Evolutionary conservation across 768 basidiomycete species (phyloP).

Genomic region (Boletus rubescentipes): DNA sequence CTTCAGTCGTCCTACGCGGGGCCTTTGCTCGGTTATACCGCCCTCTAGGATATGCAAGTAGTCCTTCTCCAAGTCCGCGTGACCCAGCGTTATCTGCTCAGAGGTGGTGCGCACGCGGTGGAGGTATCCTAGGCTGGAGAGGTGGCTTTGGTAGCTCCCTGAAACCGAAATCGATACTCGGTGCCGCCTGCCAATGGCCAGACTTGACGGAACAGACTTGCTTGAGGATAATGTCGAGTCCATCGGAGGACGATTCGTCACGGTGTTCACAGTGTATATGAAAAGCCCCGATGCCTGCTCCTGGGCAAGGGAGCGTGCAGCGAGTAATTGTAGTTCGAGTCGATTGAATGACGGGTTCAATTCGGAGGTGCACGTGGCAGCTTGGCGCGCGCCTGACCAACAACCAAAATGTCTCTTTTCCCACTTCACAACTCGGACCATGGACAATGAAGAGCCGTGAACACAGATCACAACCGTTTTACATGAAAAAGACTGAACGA

Average conservation of each 20-base stretch:
- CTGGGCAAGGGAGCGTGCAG: neutral
- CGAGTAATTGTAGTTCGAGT: neutral
- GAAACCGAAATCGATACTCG: constrained; percentile 32
- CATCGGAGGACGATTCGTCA: constrained; percentile 6
- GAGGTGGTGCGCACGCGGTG: constrained; percentile 38
- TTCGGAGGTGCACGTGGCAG: too few relatives aligned
- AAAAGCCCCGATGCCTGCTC: neutral
- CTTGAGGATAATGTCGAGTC: constrained; percentile 20
- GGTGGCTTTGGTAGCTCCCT: constrained; percentile 46
- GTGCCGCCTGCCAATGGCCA: constrained; percentile 15
- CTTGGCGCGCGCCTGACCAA: too few relatives aligned
- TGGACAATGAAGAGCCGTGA: neutral
- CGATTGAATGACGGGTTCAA: neutral
- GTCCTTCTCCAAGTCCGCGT: constrained; percentile 3
- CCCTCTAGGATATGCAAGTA: constrained; percentile 16
- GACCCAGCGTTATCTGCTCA: constrained; percentile 17
- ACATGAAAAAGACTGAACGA: neutral
- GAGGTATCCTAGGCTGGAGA: constrained; percentile 42
- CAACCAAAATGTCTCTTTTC: neutral
- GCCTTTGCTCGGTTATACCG: constrained; percentile 17
- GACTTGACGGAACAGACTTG: constrained; percentile 26
- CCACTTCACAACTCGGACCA: constrained; percentile 3
- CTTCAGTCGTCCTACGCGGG: constrained; percentile 19
- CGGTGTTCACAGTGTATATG: neutral
- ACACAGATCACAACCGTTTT: neutral